Evolutionary conservation across 2,329 filamentous ascomycete genomes (phyloP).

Genomic region (Immersiporthe knoxdaviesiana): DNA sequence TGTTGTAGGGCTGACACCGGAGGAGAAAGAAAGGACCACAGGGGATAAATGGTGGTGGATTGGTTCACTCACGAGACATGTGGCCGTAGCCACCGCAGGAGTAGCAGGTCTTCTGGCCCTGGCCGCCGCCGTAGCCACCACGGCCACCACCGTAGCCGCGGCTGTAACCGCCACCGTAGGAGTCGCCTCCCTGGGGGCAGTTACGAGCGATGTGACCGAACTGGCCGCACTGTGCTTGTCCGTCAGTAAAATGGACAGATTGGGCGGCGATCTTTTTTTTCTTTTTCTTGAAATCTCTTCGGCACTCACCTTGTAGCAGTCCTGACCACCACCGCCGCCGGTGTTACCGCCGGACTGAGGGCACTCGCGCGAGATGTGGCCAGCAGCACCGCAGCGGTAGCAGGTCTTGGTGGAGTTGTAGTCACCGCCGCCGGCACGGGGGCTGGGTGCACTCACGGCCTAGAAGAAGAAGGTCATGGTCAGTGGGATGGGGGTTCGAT

Average conservation of each 20-base stretch:
- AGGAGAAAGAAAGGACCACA: neutral
- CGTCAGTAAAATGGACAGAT: slow-evolving; percentile 24
- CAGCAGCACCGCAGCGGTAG: slow-evolving; percentile 79
- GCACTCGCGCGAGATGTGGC: slow-evolving; percentile 92
- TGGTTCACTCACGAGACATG: slow-evolving; percentile 75
- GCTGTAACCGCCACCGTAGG: slow-evolving; percentile 43
- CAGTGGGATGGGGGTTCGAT: neutral
- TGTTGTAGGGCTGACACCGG: no score
- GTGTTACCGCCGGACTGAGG: slow-evolving; percentile 53
- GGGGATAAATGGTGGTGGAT: no score
- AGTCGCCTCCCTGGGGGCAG: slow-evolving; percentile 68
- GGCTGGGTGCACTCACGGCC: slow-evolving; percentile 85
- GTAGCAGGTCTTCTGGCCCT: slow-evolving; percentile 84
- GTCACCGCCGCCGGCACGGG: slow-evolving; percentile 45
- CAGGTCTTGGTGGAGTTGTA: slow-evolving; percentile 83
- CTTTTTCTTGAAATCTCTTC: no score
- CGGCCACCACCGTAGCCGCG: slow-evolving; percentile 51
- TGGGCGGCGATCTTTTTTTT: no score
- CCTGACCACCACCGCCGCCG: slow-evolving; percentile 53
- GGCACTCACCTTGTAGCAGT: slow-evolving; percentile 80
- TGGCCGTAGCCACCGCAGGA: slow-evolving; percentile 96
- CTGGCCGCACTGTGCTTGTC: slow-evolving; percentile 72
- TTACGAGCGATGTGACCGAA: slow-evolving; percentile 94
- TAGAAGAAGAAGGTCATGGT: slow-evolving; percentile 37
- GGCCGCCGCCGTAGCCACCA: slow-evolving; percentile 45